phyloP scores from a whole-genome alignment of 805 yeast species.

The Soucietia sequanensis region DNA sequence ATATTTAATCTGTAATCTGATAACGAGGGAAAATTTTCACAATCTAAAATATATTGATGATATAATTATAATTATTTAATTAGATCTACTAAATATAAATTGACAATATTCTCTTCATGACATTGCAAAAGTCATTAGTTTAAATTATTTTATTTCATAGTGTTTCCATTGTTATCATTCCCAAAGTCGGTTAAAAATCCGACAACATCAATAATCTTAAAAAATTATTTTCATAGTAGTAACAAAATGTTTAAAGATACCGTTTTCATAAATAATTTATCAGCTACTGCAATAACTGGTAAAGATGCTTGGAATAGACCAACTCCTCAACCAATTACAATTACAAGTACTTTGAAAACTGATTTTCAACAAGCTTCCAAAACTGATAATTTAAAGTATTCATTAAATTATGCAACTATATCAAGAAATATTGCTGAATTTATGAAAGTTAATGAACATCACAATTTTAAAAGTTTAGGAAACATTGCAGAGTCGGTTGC shows the following conservation, averaged over 20 bases:
- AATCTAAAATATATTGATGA: too few species aligned
- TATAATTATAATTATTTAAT: too few species aligned
- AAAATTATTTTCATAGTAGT: too few species aligned
- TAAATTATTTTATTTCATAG: too few species aligned
- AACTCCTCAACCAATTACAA: slow-evolving; percentile 61
- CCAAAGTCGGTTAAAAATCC: too few species aligned
- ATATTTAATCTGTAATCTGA: too few species aligned
- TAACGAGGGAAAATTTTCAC: too few species aligned
- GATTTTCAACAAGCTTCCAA: slow-evolving; percentile 72
- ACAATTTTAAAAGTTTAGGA: slow-evolving; percentile 42
- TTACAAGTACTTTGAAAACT: slow-evolving; percentile 61
- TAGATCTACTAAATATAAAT: too few species aligned
- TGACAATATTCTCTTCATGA: too few species aligned
- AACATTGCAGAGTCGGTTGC: slow-evolving; percentile 50
- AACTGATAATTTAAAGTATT: slow-evolving; percentile 76
- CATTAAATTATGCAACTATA: slow-evolving; percentile 86
- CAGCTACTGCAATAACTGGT: slow-evolving; percentile 63
- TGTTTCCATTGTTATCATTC: too few species aligned
- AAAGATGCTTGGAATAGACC: slow-evolving; percentile 73
- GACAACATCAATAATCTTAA: too few species aligned
- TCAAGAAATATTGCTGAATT: slow-evolving; percentile 60
- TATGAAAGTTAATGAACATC: slow-evolving; percentile 42
- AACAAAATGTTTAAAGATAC: slow-evolving; percentile 28
- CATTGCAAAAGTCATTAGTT: too few species aligned
- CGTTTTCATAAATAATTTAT: slow-evolving; percentile 54